Evolutionary conservation across 345 rosid species (phyloP), one percentile per base, ranked within the genome.

Genomic region (Trapa incisa): DNA sequence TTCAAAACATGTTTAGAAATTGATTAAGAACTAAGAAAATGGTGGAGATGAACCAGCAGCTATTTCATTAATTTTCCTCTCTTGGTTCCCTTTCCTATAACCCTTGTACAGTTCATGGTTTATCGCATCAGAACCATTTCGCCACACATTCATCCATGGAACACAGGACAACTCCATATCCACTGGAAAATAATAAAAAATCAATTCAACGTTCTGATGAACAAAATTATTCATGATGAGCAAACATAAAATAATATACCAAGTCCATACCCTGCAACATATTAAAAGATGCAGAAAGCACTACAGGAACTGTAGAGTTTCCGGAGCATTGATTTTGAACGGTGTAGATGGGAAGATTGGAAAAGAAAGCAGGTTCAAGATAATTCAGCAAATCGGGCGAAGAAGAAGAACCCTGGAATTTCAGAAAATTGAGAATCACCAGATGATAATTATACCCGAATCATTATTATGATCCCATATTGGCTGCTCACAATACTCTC

Each of bases 51-150:
- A 68, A 95, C 99, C 96, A 85, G 86, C 87, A 72, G 77, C 80
- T 42, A 87, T 79, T 85, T 86, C 99, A 64, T 91, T 87, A 65
- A 84, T 81, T 73, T 77, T 75, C 65, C 79, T 69, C 38, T 80
- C 84, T 35, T 79, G 56, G 71, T 95, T 91, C 67, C 92, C 97
- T 73, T 82, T 80, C 36, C 47, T 71, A 62, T 79, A 95, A 54
- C 99, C 96, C 75, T 72, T 82, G 78, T 79, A 91, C 53, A 95
- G 70, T 78, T 82, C 88, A 61, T 85, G 78, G 66, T 95, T 95
- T 73, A 95, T 78, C 75, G 78, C 85, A 60, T 64, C 68, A 67
- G 92, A 77, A 73, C 77, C 80, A 75, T 85, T 85, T 71, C 84
- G 75, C 99, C 99, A 91, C 67, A 84, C 64, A 69, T 72, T 71